Conservation (phyloP, 2,329 filamentous ascomycete species). For the Ophiostoma populinum region DNA sequence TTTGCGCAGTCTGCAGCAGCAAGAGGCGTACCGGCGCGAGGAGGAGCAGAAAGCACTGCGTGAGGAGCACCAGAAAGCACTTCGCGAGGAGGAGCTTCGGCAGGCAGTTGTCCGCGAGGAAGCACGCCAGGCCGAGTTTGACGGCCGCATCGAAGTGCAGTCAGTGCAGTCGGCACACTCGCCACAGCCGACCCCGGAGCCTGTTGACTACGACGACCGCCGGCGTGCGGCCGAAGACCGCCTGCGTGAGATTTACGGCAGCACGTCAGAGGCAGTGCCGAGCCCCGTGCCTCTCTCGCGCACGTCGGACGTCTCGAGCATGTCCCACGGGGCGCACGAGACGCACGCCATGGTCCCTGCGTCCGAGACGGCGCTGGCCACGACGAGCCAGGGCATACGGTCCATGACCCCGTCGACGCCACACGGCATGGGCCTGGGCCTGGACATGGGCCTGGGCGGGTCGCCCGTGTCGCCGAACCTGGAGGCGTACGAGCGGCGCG, state of each 20-base stretch:
- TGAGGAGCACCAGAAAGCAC: constrained; percentile 13
- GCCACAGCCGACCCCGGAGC: too few relatives aligned
- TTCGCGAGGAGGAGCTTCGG: not conserved
- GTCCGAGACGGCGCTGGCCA: not conserved
- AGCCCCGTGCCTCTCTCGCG: not conserved
- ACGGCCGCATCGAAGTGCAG: too few relatives aligned
- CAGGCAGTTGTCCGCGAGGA: not conserved
- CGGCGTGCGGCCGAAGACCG: constrained; percentile 30
- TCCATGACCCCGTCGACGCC: constrained; percentile 4
- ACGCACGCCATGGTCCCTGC: not conserved
- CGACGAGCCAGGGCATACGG: not conserved
- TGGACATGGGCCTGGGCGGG: too few relatives aligned
- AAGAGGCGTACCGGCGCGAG: constrained; percentile 14
- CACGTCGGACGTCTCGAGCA: not conserved
- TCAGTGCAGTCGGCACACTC: too few relatives aligned
- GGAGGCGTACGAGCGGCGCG: constrained; percentile 17
- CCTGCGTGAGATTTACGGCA: constrained; percentile 35
- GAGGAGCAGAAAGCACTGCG: constrained; percentile 19
- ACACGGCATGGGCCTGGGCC: too few relatives aligned
- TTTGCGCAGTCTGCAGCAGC: constrained; percentile 23
- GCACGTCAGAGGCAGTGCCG: constrained; percentile 12
- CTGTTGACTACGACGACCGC: constrained; percentile 14
- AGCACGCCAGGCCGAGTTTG: too few relatives aligned
- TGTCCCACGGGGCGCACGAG: too few relatives aligned
- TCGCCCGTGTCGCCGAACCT: constrained; percentile 15